Conservation (phyloP, 371 early-diverging fungal genomes). For the Haplosporangium sp. region DNA sequence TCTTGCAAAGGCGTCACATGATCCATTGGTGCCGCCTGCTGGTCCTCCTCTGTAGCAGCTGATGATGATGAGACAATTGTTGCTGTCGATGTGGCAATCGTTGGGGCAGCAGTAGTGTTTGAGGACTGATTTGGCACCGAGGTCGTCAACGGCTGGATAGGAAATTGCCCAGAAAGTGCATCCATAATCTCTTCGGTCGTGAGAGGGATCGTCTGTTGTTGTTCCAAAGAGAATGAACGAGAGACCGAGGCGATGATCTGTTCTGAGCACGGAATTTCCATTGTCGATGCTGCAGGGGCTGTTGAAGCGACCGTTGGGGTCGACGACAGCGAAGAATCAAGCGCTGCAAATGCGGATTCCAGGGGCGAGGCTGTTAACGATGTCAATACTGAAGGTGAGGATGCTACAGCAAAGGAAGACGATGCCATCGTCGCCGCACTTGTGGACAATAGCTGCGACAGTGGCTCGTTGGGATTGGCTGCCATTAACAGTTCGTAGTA, state of each 20-base stretch:
- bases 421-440: conserved; percentile 30
- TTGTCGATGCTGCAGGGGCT: background rate
- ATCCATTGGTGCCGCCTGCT: too few relatives aligned
- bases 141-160: conserved; percentile 25
- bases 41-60: too few relatives aligned
- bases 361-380: background rate
- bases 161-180: conserved; percentile 47
- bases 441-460: conserved; percentile 43
- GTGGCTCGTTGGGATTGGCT: conserved; percentile 37
- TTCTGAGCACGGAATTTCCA: conserved; percentile 5
- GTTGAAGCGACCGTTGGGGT: conserved; percentile 1
- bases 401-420: conserved; percentile 20
- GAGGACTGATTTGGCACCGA: background rate
- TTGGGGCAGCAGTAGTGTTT: too few relatives aligned
- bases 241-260: conserved; percentile 12
- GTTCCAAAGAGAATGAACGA: background rate
- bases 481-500: conserved; percentile 50
- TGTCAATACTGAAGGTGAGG: background rate
- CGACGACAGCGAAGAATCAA: conserved; percentile 3
- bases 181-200: conserved; percentile 51
- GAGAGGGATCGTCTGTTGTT: conserved; percentile 35
- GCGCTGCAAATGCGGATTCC: conserved; percentile 5
- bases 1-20: too few relatives aligned
- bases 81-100: too few relatives aligned
- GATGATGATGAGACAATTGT: too few relatives aligned